Base-by-base conservation (phyloP, 768 basidiomycete genomes). In the Termitomyces sp. region DNA sequence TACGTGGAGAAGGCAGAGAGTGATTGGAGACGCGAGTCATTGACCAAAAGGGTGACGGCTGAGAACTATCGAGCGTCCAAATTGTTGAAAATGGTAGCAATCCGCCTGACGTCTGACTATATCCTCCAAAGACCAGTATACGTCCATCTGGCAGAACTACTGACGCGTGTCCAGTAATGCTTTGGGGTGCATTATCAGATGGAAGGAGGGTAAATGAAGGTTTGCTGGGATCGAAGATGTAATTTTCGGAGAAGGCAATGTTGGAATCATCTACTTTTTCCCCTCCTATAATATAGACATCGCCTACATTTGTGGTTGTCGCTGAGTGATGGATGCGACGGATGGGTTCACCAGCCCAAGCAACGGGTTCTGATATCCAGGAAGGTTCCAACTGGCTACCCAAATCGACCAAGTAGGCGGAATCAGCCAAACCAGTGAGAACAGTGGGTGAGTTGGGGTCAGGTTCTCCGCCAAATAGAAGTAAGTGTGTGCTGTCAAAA, bases 231-330 rank as follows among this genome's bases (percentile, higher is more conserved):
- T 82, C 69, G 73, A 91, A 93, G 22, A 81, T 70, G 66, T 85
- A 92, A 58, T 89, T 82, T 50, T 90, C 85, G 6, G 81, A 76
- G 68, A 90, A 87, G 0, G 78, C 83, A 53, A 74, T 76, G 1
- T 79, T 79, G 9, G 93, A 95, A 13, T 85, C 91, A 71, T 96
- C 94, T n/a, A 85, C 85, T 67, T 81, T 87, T 73, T 90, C 82
- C 8, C 94, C 94, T 3, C 94, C 94, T 50, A 90, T 80, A 39
- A 96, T 79, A 74, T 82, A 92, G 12, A 92, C 78, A 49, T 76
- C 74, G 7, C 86, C 87, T 7, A 75, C 73, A 7, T 68, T 63
- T 0, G 78, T 61, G 12, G 82, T 79, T 8, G 82, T 79, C 7
- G 89, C 73, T 8, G 90, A 81, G 68, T 95, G 92, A 66, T 87